Base-by-base conservation (phyloP, 345 rosid genomes). In the Gossypium herbaceum region DNA sequence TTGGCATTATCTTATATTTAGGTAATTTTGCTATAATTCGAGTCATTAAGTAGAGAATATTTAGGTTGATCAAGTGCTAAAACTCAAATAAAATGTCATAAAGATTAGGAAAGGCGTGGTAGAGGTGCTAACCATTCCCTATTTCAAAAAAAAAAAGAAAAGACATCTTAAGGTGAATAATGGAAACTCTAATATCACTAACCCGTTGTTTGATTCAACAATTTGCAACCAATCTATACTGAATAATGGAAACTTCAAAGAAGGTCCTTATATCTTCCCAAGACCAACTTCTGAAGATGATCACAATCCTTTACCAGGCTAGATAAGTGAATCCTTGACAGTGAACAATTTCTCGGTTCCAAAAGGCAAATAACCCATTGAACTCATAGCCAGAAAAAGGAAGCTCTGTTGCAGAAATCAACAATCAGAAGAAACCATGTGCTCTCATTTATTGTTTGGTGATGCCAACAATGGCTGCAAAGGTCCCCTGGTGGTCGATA, bases 341-440 rank as follows among this genome's bases (percentile, higher is more conserved):
- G 75, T 0, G 84, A 78, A 1, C 96, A 92, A 34, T 71, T 89
- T 85, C 63, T 16, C 78, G 2, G 90, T 91, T 61, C 93, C 96
- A 0, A 61, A 77, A 11, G 92, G 96, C 47, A 81, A 75, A 57
- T 72, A 84, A 72, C 94, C 92, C 0, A 73, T 92, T 11, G 94
- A 92, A 76, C 96, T 92, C 2, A 78, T 89, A 0, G 96, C 84
- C 11, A 96, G 97, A 55, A 90, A 84, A 84, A 83, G 97, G 91
- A 63, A 89, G 97, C 70, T 86, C 94, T 15, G 22, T 91, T 7
- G 77, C 93, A 4, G 96, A 92, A 43, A 63, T 85, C 0, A 88
- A 67, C 57, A 7, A 24, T 66, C 0, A 81, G 84, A 58, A 86
- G 82, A 66, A 77, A 70, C 71, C 87, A 91, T 20, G 88, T 76